phyloP scores from a whole-genome alignment of 2,329 filamentous ascomycete species.

The Albifimbria verrucaria region DNA sequence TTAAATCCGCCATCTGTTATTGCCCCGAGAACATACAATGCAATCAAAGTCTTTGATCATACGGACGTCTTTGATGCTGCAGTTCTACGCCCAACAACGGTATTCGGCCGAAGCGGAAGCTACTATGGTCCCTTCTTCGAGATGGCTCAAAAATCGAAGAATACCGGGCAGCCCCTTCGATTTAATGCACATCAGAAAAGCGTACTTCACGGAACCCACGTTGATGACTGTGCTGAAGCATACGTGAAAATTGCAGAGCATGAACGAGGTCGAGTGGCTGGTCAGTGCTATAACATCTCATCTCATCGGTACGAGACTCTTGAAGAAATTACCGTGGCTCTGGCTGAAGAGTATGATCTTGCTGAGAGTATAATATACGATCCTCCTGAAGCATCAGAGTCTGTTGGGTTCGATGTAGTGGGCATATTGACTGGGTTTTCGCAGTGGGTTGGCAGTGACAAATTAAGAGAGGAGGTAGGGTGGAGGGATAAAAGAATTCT shows the following conservation, averaged over 20 bases:
- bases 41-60: slow-evolving; percentile 34
- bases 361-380: slow-evolving; percentile 19
- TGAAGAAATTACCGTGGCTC: slow-evolving; percentile 30
- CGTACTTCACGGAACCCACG: slow-evolving; percentile 43
- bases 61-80: slow-evolving; percentile 37
- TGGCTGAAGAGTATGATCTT: slow-evolving; percentile 38
- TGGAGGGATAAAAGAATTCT: slow-evolving; percentile 35
- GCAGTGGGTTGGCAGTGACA: slow-evolving; percentile 41
- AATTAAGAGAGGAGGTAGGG: slow-evolving; percentile 34
- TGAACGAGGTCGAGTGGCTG: slow-evolving; percentile 26
- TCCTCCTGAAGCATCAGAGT: slow-evolving; percentile 9
- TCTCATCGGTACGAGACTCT: slow-evolving; percentile 40
- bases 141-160: slow-evolving; percentile 22
- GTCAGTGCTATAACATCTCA: slow-evolving; percentile 45
- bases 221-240: slow-evolving; percentile 47
- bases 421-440: slow-evolving; percentile 29
- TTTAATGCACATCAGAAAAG: slow-evolving; percentile 30
- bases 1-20: slow-evolving; percentile 25
- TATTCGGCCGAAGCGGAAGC: slow-evolving; percentile 43
- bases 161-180: slow-evolving; percentile 18
- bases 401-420: slow-evolving; percentile 12
- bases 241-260: slow-evolving; percentile 43
- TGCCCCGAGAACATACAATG: slow-evolving; percentile 27
- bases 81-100: slow-evolving; percentile 42
- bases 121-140: slow-evolving; percentile 40